Evolutionary conservation across 2,329 filamentous ascomycete genomes (phyloP).

Genomic region (Aspergillus sojae): DNA sequence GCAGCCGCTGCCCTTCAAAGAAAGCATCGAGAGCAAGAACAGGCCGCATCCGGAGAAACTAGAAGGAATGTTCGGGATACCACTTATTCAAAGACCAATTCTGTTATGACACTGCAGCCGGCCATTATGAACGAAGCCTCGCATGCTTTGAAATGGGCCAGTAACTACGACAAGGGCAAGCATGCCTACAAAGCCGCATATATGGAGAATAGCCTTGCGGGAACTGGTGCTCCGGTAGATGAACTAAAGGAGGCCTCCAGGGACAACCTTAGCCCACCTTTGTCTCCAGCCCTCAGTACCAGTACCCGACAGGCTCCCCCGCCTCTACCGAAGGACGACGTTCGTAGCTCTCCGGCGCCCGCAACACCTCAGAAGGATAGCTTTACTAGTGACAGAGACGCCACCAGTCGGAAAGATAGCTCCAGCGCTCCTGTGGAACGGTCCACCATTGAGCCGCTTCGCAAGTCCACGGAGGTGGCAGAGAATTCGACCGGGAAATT

Average conservation of each 20-base stretch:
- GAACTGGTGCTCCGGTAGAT: slow-evolving; percentile 62
- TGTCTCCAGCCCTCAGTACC: slow-evolving; percentile 26
- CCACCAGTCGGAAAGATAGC: slow-evolving; percentile 17
- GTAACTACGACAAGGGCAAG: slow-evolving; percentile 94
- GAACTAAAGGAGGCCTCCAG: slow-evolving; percentile 41
- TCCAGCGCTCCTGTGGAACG: slow-evolving; percentile 24
- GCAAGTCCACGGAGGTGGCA: slow-evolving; percentile 32
- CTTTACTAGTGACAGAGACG: slow-evolving; percentile 18
- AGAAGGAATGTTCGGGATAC: slow-evolving; percentile 59
- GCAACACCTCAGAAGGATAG: slow-evolving; percentile 27
- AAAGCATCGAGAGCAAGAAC: slow-evolving; percentile 64
- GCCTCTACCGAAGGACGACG: slow-evolving; percentile 35
- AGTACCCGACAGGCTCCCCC: slow-evolving; percentile 33
- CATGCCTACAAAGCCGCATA: slow-evolving; percentile 84
- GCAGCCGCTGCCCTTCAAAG: slow-evolving; percentile 83
- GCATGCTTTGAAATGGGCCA: slow-evolving; percentile 95
- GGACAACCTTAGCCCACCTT: slow-evolving; percentile 34
- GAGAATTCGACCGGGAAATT: slow-evolving; percentile 46
- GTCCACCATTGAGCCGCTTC: slow-evolving; percentile 31
- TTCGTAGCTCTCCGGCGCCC: slow-evolving; percentile 30
- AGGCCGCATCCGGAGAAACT: slow-evolving; percentile 52
- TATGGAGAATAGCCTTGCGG: slow-evolving; percentile 71
- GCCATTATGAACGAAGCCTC: slow-evolving; percentile 83
- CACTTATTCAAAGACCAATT: slow-evolving; percentile 75
- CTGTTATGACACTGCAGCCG: slow-evolving; percentile 84